Base-by-base conservation (phyloP, 495 filamentous ascomycete species). In the Sabuloglossum arenarium region DNA sequence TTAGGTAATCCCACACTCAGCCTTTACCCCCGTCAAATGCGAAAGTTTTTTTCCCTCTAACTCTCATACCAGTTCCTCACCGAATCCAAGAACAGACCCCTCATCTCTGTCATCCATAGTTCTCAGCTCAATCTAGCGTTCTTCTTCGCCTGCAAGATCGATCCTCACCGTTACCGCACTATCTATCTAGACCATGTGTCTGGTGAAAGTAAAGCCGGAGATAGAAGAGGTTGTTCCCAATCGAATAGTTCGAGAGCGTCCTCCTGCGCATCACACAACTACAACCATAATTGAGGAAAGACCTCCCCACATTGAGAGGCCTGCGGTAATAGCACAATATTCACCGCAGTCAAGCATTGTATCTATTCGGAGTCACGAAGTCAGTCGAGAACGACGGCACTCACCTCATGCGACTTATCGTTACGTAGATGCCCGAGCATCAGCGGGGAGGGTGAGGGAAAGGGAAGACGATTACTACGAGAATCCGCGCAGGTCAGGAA, bases 401-500 rank as follows among this genome's bases (percentile, higher is more conserved):
- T 51, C 47, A 30, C 47, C 47, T 24, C 45, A 25, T 16, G 21
- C 10, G 4, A 5, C 47, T 11, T 51, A 28, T 30, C 47, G 47
- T n/a, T 51, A 51, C 25, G 47, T 51, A 29, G 47, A 51, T 9
- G 47, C 47, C 6, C 45, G 45, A n/a, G 45, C 45, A 27, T 24
- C 21, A 8, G 45, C 45, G 23, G 45, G 45, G 21, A 21, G 45
- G n/a, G 45, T 47, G 45, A 47, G 45, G 45, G 45, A 47, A 10
- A 47, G 45, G 45, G 45, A 47, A 10, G 45, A 47, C 45, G 45
- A 47, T 8, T 47, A 47, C 45, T 47, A 47, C 47, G 47, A 51
- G 6, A 29, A 29, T 6, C 47, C 47, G 16, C 47, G 47, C 47
- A 51, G 47, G 25, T 51, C 47, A 19, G 47, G 47, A 19, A 51